These are phyloP conservation scores for Pachysandra terminalis DNA, from an alignment of 164 flowering plant genomes.

Conservation along the genomic window DNA sequence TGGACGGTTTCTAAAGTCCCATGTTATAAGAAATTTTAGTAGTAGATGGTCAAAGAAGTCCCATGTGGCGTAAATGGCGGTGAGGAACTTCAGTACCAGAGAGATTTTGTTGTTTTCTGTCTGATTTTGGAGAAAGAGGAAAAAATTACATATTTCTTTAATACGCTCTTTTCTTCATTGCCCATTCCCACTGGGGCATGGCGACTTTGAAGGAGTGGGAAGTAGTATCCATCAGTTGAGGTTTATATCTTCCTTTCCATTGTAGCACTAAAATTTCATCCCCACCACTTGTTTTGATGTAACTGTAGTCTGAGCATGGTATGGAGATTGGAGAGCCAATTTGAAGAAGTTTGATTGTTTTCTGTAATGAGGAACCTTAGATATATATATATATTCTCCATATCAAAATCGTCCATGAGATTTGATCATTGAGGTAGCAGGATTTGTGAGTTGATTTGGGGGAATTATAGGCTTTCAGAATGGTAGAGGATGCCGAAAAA, in stretches of 20 bases:
- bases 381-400: not conserved
- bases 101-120: constrained; percentile 3
- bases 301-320: not conserved
- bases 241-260: too few relatives aligned
- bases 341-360: not conserved
- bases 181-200: not conserved
- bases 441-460: not conserved
- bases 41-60: not conserved
- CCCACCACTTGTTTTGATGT: not conserved
- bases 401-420: not conserved
- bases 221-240: not conserved
- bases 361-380: not conserved
- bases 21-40: not conserved
- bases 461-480: constrained; percentile 7
- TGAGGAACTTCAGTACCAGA: not conserved
- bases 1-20: not conserved
- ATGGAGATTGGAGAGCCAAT: not conserved
- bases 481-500: constrained; percentile 46
- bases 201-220: too few relatives aligned
- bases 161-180: not conserved
- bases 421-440: not conserved
- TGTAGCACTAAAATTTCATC: not conserved
- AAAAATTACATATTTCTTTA: not conserved
- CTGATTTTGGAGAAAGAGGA: constrained; percentile 8
- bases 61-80: not conserved